phyloP scores from a whole-genome alignment of 2,329 filamentous ascomycete genomes.

The Arthrobotrys entomopaga region DNA sequence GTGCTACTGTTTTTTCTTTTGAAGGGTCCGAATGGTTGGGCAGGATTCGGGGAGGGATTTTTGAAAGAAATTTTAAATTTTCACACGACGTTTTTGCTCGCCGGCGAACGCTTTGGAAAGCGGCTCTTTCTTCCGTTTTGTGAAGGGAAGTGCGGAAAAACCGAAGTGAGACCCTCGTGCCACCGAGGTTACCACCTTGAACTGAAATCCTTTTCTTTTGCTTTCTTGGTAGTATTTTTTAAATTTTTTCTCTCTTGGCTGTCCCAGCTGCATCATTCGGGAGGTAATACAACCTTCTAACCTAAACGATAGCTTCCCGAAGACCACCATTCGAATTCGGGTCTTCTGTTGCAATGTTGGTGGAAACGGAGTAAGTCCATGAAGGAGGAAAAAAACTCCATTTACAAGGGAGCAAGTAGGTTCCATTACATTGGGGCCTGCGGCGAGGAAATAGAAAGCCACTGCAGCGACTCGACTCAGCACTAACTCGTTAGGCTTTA shows the following conservation, averaged over 20 bases:
- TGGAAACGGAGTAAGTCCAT: conserved; percentile 17
- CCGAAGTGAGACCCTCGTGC: conserved; percentile 20
- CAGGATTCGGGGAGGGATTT: conserved; percentile 18
- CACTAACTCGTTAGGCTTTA: too few species aligned
- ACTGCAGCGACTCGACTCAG: too few species aligned
- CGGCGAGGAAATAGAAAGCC: too few species aligned
- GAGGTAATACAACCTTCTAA: conserved; percentile 26
- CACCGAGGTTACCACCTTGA: conserved; percentile 25
- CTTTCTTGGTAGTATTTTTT: conserved; percentile 22
- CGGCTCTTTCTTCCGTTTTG: conserved; percentile 32
- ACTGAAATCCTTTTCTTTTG: too few species aligned
- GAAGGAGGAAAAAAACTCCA: neutral
- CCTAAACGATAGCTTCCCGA: conserved; percentile 11
- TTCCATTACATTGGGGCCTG: too few species aligned
- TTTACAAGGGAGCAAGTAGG: neutral
- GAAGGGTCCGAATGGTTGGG: conserved; percentile 3
- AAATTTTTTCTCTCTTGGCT: too few species aligned
- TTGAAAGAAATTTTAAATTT: conserved; percentile 51
- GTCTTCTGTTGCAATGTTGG: conserved; percentile 40
- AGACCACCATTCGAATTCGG: conserved; percentile 16
- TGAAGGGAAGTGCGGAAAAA: neutral
- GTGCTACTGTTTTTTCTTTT: conserved; percentile 17
- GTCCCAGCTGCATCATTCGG: conserved; percentile 28
- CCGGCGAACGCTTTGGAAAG: conserved; percentile 26
- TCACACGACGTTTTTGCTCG: conserved; percentile 1